A percentile compares a stretch with the other conserved stretches of the same genome.
phyloP scores from a whole-genome alignment of 2,329 filamentous ascomycete species.

The Aureobasidium lini region DNA sequence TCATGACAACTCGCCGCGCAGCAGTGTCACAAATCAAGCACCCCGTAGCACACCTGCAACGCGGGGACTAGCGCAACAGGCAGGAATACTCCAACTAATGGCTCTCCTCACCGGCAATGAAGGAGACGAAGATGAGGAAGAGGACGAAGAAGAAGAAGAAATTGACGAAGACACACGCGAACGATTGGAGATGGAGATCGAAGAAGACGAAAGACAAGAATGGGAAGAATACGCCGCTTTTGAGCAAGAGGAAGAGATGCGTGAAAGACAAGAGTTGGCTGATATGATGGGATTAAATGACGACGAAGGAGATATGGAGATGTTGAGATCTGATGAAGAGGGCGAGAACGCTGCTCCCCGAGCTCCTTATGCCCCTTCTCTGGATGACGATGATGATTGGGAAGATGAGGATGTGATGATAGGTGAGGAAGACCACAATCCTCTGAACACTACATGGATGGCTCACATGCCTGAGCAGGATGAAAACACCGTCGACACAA shows the following conservation, averaged over 20 bases:
- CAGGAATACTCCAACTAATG: conserved; percentile 14
- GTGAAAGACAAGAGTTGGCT: background rate
- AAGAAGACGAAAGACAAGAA: background rate
- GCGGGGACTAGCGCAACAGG: conserved; percentile 7
- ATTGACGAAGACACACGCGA: background rate
- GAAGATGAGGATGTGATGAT: background rate
- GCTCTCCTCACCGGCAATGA: conserved; percentile 12
- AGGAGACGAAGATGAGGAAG: background rate
- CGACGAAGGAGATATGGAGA: conserved; percentile 1
- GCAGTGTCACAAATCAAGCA: background rate
- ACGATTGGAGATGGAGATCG: background rate
- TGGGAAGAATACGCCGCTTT: background rate
- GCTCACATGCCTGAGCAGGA: too few species aligned
- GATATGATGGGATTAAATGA: conserved; percentile 11
- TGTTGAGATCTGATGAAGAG: conserved; percentile 14
- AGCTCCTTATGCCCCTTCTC: background rate
- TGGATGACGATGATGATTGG: background rate
- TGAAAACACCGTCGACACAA: too few species aligned
- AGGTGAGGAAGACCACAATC: too few species aligned
- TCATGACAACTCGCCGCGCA: background rate
- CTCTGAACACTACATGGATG: too few species aligned
- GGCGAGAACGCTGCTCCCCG: background rate
- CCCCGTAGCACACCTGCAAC: background rate
- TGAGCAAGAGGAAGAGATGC: background rate
- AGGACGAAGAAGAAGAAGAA: background rate